phyloP scores from a whole-genome alignment of 345 rosid species.

The Brassica rapa region DNA sequence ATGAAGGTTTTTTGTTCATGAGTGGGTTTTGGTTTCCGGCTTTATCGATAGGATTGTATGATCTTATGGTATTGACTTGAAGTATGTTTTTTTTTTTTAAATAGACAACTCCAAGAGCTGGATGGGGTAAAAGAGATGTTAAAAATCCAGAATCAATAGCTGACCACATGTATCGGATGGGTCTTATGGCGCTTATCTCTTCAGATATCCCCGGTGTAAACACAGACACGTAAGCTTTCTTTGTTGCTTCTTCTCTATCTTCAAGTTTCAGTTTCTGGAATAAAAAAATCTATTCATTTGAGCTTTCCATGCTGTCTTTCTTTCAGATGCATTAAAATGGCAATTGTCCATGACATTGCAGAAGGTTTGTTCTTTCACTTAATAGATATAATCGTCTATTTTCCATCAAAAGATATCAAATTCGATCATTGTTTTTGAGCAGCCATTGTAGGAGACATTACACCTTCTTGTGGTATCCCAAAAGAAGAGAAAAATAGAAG shows the following conservation, averaged over 20 bases:
- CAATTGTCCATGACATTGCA: constrained; percentile 95
- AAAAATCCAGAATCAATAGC: constrained; percentile 80
- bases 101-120: constrained; percentile 90
- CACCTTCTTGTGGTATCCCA: constrained; percentile 81
- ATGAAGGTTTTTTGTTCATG: neutral
- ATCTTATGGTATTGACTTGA: neutral
- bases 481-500: constrained; percentile 83
- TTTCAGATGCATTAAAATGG: constrained; percentile 91
- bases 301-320: neutral
- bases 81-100: neutral
- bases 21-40: neutral
- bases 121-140: constrained; percentile 79
- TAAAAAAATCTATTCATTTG: neutral
- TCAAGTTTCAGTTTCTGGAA: neutral
- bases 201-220: constrained; percentile 80
- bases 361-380: constrained; percentile 56
- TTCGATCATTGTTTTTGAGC: constrained; percentile 32
- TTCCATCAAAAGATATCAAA: neutral
- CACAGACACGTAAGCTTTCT: constrained; percentile 66
- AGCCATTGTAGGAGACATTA: constrained; percentile 97
- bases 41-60: neutral
- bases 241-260: neutral
- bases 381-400: neutral
- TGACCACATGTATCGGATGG: constrained; percentile 96
- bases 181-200: constrained; percentile 83